Evolutionary conservation across 164 flowering plant genomes (phyloP).

Genomic region (Annona cherimola): DNA sequence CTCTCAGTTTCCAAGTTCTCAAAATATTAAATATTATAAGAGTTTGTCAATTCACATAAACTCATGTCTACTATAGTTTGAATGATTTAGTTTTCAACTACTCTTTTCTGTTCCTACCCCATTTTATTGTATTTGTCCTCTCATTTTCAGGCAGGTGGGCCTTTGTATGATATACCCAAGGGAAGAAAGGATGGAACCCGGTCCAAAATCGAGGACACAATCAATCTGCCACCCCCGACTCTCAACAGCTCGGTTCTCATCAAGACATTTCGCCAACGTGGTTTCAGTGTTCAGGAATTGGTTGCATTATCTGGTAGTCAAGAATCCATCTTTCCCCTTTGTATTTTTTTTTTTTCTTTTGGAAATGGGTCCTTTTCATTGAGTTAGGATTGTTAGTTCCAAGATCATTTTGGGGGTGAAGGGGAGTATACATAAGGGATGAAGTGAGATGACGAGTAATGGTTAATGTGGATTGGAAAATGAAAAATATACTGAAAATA

Average conservation of each 20-base stretch:
- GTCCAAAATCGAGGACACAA: slow-evolving; percentile 76
- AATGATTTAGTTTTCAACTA: neutral
- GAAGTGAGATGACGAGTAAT: too few relatives aligned
- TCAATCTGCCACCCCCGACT: slow-evolving; percentile 54
- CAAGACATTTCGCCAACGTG: slow-evolving; percentile 46
- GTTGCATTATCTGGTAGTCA: slow-evolving; percentile 86
- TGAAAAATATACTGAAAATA: too few relatives aligned
- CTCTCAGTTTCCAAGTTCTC: neutral
- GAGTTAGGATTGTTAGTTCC: too few relatives aligned
- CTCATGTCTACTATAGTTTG: neutral
- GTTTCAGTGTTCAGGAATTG: slow-evolving; percentile 64
- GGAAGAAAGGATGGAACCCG: slow-evolving; percentile 89
- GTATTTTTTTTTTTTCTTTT: too few relatives aligned
- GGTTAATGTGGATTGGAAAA: too few relatives aligned
- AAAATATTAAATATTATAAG: neutral
- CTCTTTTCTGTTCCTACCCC: neutral
- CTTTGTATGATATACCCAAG: slow-evolving; percentile 63
- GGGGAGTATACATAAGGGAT: too few relatives aligned
- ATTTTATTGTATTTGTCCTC: neutral
- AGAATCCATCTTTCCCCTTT: neutral
- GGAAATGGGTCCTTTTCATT: too few relatives aligned
- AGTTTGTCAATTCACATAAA: too few relatives aligned
- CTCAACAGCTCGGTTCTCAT: slow-evolving; percentile 63
- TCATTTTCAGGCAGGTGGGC: slow-evolving; percentile 61
- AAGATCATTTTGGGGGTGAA: too few relatives aligned